Evolutionary conservation across 2,329 filamentous ascomycete species (phyloP).

Genomic region (Huntiella abstrusa): DNA sequence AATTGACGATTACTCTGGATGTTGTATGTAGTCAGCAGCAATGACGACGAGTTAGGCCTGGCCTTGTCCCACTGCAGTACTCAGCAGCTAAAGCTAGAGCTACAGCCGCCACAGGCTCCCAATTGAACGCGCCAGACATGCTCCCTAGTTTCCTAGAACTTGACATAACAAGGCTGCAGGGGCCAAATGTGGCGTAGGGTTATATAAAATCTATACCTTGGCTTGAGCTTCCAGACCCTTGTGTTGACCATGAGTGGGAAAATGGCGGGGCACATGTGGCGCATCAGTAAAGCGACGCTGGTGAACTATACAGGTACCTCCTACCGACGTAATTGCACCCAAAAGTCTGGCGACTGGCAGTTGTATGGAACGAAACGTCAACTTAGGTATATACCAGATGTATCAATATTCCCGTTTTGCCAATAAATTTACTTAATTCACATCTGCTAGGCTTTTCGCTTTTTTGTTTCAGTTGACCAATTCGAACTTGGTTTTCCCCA

Average conservation of each 20-base stretch:
- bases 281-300: not conserved
- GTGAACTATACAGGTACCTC: not conserved
- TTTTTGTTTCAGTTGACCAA: too few relatives aligned
- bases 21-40: not conserved
- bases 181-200: not conserved
- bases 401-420: too few relatives aligned
- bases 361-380: too few relatives aligned
- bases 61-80: not conserved
- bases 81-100: not conserved
- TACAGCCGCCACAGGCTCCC: conserved; percentile 6
- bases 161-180: conserved; percentile 3
- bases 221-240: not conserved
- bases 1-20: not conserved
- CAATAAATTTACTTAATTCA: too few relatives aligned
- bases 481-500: too few relatives aligned
- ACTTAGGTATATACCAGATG: too few relatives aligned
- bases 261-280: not conserved
- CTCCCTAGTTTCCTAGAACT: not conserved
- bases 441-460: too few relatives aligned
- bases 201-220: not conserved
- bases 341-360: not conserved
- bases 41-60: not conserved
- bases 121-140: conserved; percentile 8
- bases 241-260: conserved; percentile 1
- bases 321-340: not conserved